These are phyloP conservation scores for Phytopythium mirpurense DNA, from an alignment of 352 stramenopile species.

Conservation along the genomic window DNA sequence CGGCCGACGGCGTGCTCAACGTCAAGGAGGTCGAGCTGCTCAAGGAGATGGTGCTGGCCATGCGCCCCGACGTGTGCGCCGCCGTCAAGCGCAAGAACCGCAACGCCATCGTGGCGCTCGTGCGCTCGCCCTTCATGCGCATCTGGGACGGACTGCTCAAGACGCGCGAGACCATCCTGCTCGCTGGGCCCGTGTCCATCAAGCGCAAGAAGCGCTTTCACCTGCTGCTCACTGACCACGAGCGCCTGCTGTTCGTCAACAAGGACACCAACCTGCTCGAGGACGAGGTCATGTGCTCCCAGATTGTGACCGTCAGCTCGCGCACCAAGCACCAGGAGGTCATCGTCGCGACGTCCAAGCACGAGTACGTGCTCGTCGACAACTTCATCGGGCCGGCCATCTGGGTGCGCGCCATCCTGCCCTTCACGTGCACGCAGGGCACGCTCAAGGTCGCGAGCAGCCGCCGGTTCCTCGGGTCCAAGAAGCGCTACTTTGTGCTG, in stretches of 20 bases:
- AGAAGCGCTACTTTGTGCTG: constrained; percentile 84
- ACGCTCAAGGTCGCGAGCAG: constrained; percentile 77
- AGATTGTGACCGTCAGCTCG: constrained; percentile 84
- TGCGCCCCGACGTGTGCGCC: constrained; percentile 67
- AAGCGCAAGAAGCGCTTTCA: constrained; percentile 86
- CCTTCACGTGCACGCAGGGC: constrained; percentile 82
- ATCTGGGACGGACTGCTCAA: constrained; percentile 83
- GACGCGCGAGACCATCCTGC: constrained; percentile 74
- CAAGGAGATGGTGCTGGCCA: constrained; percentile 73
- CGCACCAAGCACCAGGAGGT: constrained; percentile 75
- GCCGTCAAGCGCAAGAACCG: constrained; percentile 78
- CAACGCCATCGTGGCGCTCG: constrained; percentile 77
- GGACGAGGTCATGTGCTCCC: constrained; percentile 84
- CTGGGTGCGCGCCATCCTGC: constrained; percentile 82
- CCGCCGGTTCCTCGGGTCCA: constrained; percentile 72
- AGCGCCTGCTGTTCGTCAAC: constrained; percentile 84
- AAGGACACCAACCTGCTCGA: constrained; percentile 87
- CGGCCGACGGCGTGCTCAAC: constrained; percentile 42
- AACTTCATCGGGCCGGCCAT: constrained; percentile 83
- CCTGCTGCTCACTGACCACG: constrained; percentile 77
- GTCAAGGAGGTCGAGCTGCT: constrained; percentile 64
- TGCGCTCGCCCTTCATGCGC: constrained; percentile 77
- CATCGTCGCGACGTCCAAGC: constrained; percentile 62
- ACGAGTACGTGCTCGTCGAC: constrained; percentile 77
- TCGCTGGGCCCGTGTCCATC: constrained; percentile 70